These are phyloP conservation scores for Lepiota brunneoincarnata DNA, from an alignment of 768 basidiomycete genomes.

Conservation along the genomic window DNA sequence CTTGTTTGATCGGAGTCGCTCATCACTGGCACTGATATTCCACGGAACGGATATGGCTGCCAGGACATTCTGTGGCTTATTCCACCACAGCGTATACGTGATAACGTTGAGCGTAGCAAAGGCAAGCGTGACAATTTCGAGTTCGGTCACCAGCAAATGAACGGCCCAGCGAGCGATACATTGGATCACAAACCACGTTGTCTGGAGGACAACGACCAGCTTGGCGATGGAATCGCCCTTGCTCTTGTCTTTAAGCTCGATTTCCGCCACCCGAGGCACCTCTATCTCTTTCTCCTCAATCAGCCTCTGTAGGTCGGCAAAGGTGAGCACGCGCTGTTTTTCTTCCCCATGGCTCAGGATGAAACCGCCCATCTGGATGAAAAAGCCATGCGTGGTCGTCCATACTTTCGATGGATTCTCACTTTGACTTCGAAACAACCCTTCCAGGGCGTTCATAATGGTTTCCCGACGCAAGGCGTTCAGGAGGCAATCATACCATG, in stretches of 20 bases:
- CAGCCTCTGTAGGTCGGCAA: no score
- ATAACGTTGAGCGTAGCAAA: slow-evolving; percentile 23
- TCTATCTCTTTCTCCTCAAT: background rate
- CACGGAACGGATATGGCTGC: slow-evolving; percentile 12
- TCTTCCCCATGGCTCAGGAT: background rate
- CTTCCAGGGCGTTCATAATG: no score
- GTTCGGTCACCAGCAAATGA: slow-evolving; percentile 23
- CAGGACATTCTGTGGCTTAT: slow-evolving; percentile 29
- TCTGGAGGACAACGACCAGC: slow-evolving; percentile 22
- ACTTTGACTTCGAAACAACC: no score
- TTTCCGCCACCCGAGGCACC: slow-evolving; percentile 12
- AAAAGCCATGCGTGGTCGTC: background rate
- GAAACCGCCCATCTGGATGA: slow-evolving; percentile 2
- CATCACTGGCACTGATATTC: no score
- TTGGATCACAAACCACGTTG: slow-evolving; percentile 29
- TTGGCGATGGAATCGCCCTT: slow-evolving; percentile 26
- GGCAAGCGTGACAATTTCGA: slow-evolving; percentile 29
- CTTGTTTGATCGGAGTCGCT: no score
- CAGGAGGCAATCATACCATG: no score
- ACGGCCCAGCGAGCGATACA: slow-evolving; percentile 19
- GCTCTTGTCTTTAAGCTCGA: slow-evolving; percentile 24
- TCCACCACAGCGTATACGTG: slow-evolving; percentile 32
- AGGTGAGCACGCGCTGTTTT: background rate
- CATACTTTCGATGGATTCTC: background rate
- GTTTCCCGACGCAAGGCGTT: no score